Base-by-base conservation (phyloP, 78 protist species). In the Salpingoeca rosetta region DNA sequence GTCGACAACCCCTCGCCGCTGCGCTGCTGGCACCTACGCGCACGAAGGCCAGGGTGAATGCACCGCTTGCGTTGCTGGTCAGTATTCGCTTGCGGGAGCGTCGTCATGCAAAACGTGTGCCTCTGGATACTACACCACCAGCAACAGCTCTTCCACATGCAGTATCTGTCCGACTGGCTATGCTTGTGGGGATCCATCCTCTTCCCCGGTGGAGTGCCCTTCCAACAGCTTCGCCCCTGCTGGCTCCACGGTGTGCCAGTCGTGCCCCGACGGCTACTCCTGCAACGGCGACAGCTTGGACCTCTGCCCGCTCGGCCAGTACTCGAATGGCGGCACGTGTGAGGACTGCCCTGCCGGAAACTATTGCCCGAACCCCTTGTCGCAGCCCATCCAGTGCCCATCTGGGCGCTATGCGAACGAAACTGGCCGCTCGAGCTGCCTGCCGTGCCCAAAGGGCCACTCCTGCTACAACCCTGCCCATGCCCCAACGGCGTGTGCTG, bases 211-310 rank as follows among this genome's bases (percentile, higher is more conserved):
- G 22, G n/a, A 41, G 2, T 92, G 94, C 75, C 89, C 84, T 10
- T 56, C 84, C 0, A 91, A 91, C 1, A 85, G 83, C 87, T 92
- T 86, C 84, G 89, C 92, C 86, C 36, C 76, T 26, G 44, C 41
- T 3, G 86, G 88, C 11, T 17, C 86, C 24, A 22, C 12, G 0
- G 78, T 7, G 39, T 31, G 65, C 65, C 3, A 1, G 26, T 83
- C n/a, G 75, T 3, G 7, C 27, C 44, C 41, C 43, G 76, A 35
- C n/a, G 76, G 76, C 76, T 35, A 12, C 25, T 72, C 12, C 76
- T 72, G 76, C n/a, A 2, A 22, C 37, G 76, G 76, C 2, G 38
- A 72, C 37, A 35, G 76, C 76, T 12, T 72, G n/a, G 76, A 22
- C 25, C 11, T 11, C 17, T 12, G 38, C 3, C 12, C 76, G 76